Conservation (phyloP, 257 asterid species). For the Ilex aquifolium region DNA sequence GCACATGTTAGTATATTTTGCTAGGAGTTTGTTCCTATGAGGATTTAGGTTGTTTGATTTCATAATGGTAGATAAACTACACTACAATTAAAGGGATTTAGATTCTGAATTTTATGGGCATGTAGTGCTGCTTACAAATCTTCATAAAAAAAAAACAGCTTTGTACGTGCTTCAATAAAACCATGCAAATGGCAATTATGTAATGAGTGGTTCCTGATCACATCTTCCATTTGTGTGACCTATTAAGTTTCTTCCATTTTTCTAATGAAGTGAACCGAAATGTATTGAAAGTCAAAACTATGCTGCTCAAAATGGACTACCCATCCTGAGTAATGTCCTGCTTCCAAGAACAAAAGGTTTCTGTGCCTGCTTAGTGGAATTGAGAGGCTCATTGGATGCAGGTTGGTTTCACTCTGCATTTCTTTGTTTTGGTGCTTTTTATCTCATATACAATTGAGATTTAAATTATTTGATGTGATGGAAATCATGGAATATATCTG, state of each 20-base stretch:
- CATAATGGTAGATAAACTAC: too few relatives aligned
- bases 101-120: too few relatives aligned
- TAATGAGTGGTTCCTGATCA: too few relatives aligned
- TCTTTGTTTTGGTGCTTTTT: not conserved
- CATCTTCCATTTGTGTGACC: not conserved
- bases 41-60: too few relatives aligned
- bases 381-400: conserved; percentile 77
- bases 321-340: conserved; percentile 68
- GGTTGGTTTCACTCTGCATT: conserved; percentile 30
- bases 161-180: too few relatives aligned
- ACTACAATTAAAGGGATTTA: too few relatives aligned
- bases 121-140: too few relatives aligned
- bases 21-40: too few relatives aligned
- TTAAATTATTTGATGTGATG: not conserved
- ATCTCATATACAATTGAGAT: too few relatives aligned
- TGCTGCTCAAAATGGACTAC: conserved; percentile 76
- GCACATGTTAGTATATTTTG: too few relatives aligned
- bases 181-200: too few relatives aligned
- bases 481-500: not conserved
- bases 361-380: conserved; percentile 55
- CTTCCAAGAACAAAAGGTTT: conserved; percentile 88
- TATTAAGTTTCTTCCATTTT: conserved; percentile 15
- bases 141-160: too few relatives aligned
- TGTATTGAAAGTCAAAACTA: conserved; percentile 58
- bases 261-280: conserved; percentile 67